Conservation (phyloP, 176 grass and related monocot genomes). For the Areca catechu region DNA sequence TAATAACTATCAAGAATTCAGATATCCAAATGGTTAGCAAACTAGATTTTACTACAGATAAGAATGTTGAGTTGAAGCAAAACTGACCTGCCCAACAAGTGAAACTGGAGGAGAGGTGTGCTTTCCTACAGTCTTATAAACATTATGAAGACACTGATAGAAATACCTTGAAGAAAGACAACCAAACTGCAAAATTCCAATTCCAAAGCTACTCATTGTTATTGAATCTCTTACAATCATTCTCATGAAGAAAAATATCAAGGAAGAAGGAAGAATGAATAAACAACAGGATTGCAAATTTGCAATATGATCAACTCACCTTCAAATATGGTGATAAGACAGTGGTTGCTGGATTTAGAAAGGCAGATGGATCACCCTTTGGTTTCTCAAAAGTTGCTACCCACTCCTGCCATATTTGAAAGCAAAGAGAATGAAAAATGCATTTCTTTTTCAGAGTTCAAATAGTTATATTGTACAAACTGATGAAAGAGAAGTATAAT, state of each 20-base stretch:
- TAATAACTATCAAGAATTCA: slow-evolving; percentile 42
- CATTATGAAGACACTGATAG: slow-evolving; percentile 64
- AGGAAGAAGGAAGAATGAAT: no score
- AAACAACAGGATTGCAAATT: no score
- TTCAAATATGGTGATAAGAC: slow-evolving; percentile 82
- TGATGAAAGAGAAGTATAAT: no score
- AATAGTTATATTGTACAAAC: no score
- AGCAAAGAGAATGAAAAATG: neutral
- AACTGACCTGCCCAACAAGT: slow-evolving; percentile 38
- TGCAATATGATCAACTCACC: slow-evolving; percentile 19
- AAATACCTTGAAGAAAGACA: slow-evolving; percentile 91
- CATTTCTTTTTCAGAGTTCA: no score
- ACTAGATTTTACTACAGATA: slow-evolving; percentile 2
- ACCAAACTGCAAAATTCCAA: slow-evolving; percentile 48
- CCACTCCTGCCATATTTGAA: slow-evolving; percentile 50
- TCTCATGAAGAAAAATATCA: no score
- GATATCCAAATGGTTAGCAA: neutral
- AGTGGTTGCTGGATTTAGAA: slow-evolving; percentile 70
- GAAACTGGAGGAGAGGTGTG: slow-evolving; percentile 93
- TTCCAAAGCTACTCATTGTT: no score
- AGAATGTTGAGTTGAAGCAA: neutral
- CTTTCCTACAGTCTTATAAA: slow-evolving; percentile 43
- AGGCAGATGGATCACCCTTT: slow-evolving; percentile 81
- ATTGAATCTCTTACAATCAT: slow-evolving; percentile 1
- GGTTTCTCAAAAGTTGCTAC: slow-evolving; percentile 93